Percentiles rank a stretch among this genome's conserved stretches.
These are phyloP conservation scores for Picea glauca DNA, from an alignment of 75 land plant species.

Conservation along the genomic window DNA sequence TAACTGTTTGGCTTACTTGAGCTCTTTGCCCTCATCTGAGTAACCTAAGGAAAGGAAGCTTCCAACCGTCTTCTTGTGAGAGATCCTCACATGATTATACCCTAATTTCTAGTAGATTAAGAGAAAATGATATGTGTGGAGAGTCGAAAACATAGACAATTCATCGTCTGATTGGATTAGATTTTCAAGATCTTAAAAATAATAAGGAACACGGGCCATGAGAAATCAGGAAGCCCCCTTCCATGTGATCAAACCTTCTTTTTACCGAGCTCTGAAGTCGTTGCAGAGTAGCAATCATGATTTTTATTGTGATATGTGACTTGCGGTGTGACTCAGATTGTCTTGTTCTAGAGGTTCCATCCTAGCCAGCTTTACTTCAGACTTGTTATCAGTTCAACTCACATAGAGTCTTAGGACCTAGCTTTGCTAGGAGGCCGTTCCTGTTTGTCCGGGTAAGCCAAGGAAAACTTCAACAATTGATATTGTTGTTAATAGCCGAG, in stretches of 20 bases:
- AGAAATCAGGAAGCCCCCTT: neutral
- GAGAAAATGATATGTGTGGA: neutral
- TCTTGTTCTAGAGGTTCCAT: too few species aligned
- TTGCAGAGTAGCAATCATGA: too few species aligned
- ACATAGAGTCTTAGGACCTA: neutral
- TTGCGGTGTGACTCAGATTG: too few species aligned
- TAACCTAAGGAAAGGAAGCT: neutral
- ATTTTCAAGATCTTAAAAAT: neutral
- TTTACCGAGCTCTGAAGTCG: neutral
- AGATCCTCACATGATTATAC: neutral
- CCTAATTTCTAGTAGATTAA: neutral
- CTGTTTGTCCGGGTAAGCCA: neutral
- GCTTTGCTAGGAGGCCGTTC: neutral
- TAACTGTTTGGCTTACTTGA: too few species aligned
- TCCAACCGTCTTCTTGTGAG: too few species aligned
- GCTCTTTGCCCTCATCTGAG: too few species aligned
- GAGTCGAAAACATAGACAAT: neutral
- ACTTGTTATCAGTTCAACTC: neutral
- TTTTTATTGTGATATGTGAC: too few species aligned
- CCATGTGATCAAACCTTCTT: neutral
- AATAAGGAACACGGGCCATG: neutral
- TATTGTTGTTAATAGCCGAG: neutral
- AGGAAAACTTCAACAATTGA: neutral
- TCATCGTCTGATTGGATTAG: neutral
- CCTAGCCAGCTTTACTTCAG: neutral